These are phyloP conservation scores for Penicillium verhagenii DNA, from an alignment of 495 filamentous ascomycete genomes.

Conservation along the genomic window DNA sequence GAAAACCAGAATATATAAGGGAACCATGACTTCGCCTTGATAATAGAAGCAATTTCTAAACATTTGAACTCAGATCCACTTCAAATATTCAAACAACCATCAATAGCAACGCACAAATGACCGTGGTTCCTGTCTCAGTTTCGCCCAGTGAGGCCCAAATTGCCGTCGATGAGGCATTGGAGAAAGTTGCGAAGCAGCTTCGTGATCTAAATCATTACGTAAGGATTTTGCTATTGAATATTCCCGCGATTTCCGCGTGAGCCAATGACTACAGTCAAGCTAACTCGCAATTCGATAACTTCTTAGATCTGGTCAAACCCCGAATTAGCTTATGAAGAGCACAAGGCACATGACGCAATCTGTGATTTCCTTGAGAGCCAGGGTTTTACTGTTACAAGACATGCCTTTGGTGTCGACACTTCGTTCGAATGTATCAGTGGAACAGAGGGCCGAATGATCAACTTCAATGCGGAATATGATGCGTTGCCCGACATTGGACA, in stretches of 20 bases:
- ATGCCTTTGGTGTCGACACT: conserved; percentile 44
- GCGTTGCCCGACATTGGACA: conserved; percentile 61
- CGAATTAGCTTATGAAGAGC: conserved; percentile 57
- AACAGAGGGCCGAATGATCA: conserved; percentile 39
- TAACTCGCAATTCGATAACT: no score
- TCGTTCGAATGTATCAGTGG: conserved; percentile 40
- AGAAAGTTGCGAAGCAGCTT: background rate
- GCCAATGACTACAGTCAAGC: no score
- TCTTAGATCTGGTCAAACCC: conserved; percentile 61
- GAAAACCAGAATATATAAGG: no score
- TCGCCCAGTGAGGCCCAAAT: background rate
- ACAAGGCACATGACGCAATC: conserved; percentile 56
- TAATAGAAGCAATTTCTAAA: no score
- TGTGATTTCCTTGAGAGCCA: conserved; percentile 52
- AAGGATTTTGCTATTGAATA: no score
- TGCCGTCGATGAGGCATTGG: background rate
- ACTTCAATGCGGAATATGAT: conserved; percentile 53
- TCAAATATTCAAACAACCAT: no score
- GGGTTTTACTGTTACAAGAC: conserved; percentile 55
- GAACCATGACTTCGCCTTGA: no score
- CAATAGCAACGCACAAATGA: no score
- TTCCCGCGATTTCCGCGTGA: no score
- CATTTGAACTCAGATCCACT: background rate
- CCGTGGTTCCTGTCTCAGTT: background rate
- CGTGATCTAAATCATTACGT: background rate